These are phyloP conservation scores for Diplodia corticola DNA, from an alignment of 2,329 filamentous ascomycete species.

Conservation along the genomic window DNA sequence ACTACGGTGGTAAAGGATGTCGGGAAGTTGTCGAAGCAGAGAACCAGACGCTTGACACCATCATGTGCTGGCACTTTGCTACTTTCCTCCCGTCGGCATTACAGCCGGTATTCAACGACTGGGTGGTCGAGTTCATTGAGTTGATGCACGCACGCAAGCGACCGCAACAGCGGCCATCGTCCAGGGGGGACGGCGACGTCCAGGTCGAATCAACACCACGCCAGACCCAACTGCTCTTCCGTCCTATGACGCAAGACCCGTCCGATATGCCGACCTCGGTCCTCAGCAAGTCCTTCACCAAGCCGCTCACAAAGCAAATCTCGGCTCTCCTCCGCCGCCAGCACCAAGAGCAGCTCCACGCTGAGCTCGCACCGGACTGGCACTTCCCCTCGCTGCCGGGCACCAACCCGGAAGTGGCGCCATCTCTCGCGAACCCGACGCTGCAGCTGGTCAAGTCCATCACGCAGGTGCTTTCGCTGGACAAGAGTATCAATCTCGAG, in stretches of 20 bases:
- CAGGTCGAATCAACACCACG: constrained; percentile 47
- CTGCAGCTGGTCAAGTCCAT: constrained; percentile 90
- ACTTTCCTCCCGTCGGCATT: constrained; percentile 81
- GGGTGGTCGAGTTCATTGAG: constrained; percentile 92
- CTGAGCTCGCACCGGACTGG: constrained; percentile 85
- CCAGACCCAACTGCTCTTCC: constrained; percentile 61
- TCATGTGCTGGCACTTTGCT: constrained; percentile 98
- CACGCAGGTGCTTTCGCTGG: constrained; percentile 88
- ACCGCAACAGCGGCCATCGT: constrained; percentile 42
- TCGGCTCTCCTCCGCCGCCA: constrained; percentile 78
- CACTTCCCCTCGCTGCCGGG: constrained; percentile 79
- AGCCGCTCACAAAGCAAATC: constrained; percentile 87
- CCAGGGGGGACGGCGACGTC: constrained; percentile 43
- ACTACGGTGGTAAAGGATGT: constrained; percentile 94
- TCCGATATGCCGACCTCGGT: constrained; percentile 60
- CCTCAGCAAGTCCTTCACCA: constrained; percentile 80
- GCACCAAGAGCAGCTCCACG: constrained; percentile 84
- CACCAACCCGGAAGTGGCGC: constrained; percentile 52
- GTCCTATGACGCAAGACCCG: constrained; percentile 54
- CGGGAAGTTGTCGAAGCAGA: constrained; percentile 74
- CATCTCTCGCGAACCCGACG: constrained; percentile 65
- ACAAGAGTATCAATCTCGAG: constrained; percentile 87
- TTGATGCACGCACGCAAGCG: constrained; percentile 88
- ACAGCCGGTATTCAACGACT: constrained; percentile 84
- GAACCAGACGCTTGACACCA: constrained; percentile 78